These are phyloP conservation scores for Isatis lusitanica DNA, from an alignment of 441 rosid species.

Conservation along the genomic window DNA sequence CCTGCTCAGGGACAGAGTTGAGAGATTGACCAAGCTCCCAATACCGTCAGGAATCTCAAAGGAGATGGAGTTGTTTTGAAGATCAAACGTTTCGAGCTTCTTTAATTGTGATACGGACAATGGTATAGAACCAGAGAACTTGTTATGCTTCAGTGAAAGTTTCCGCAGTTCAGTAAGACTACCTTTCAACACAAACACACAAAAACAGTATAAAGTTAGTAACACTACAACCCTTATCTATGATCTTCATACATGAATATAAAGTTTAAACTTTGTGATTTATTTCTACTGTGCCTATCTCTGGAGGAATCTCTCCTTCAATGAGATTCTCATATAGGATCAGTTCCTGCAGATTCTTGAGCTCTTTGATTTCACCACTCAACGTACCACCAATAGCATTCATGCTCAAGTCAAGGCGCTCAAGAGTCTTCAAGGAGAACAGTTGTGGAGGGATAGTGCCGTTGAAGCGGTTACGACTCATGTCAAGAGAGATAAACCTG, in stretches of 20 bases:
- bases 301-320: slow-evolving; percentile 37
- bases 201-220: not conserved
- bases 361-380: slow-evolving; percentile 15
- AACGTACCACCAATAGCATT: slow-evolving; percentile 32
- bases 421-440: slow-evolving; percentile 29
- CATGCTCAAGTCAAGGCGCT: slow-evolving; percentile 16
- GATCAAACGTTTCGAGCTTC: slow-evolving; percentile 15
- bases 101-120: slow-evolving; percentile 25
- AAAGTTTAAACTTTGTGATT: not conserved
- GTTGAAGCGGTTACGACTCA: slow-evolving; percentile 28
- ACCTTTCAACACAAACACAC: slow-evolving; percentile 7
- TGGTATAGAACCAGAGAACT: slow-evolving; percentile 35
- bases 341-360: slow-evolving; percentile 32
- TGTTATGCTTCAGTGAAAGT: slow-evolving; percentile 27
- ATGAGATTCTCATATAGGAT: slow-evolving; percentile 25
- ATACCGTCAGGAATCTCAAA: slow-evolving; percentile 31
- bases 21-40: slow-evolving; percentile 25
- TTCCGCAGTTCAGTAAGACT: slow-evolving; percentile 19
- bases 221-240: not conserved
- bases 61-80: slow-evolving; percentile 16
- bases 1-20: slow-evolving; percentile 4
- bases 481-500: slow-evolving; percentile 17
- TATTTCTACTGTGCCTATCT: slow-evolving; percentile 14
- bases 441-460: slow-evolving; percentile 31
- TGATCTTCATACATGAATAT: not conserved